Evolutionary conservation across 495 filamentous ascomycete genomes (phyloP), one percentile per base, ranked within the genome.

Genomic region (Aspergillus diversus): DNA sequence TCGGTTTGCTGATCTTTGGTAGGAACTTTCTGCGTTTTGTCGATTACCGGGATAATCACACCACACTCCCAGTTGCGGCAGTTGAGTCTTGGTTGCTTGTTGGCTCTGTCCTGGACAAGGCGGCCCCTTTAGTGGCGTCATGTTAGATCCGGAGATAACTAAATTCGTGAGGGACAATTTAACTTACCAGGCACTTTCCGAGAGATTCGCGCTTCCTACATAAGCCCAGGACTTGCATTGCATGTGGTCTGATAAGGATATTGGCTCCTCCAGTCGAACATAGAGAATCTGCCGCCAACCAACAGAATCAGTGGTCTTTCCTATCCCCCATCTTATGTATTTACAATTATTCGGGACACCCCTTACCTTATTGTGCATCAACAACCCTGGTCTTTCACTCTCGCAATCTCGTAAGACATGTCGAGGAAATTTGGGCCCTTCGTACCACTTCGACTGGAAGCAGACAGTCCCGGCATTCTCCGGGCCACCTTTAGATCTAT

Each of bases 51-150:
- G 11, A 97, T 64, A 3, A 99, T 32, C 0, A 99, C 92, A 4
- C 95, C 95, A 65, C 92, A 97, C 74, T 99, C 95, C 95, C 95
- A 99, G 73, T 98, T 99, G 12, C 90, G 86, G 70, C 90, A 92
- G 60, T 87, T 95, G 17, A 98, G 74, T 66, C 93, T 97, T 0
- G 85, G 83, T 21, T 77, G 63, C 53, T 88, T 87, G 0, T 83
- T 89, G 1, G 63, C 70, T 37, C 81, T 84, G 55, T 94, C 91
- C 57, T 87, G 85, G 43, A 86, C 81, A 3, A 96, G 75, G 33
- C 87, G 88, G 1, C 92, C 92, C 91, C 86, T 88, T 50, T 8
- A 12, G 27, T 6, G 62, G 39, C 32, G 31, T 59, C 59, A 17
- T 15, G 37, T 32, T 62, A 47, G 46, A 33, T 27, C 21, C 21